Percentiles rank a stretch among this genome's conserved stretches.
These are phyloP conservation scores for Mycena floridula DNA, from an alignment of 768 basidiomycete species.

Conservation along the genomic window DNA sequence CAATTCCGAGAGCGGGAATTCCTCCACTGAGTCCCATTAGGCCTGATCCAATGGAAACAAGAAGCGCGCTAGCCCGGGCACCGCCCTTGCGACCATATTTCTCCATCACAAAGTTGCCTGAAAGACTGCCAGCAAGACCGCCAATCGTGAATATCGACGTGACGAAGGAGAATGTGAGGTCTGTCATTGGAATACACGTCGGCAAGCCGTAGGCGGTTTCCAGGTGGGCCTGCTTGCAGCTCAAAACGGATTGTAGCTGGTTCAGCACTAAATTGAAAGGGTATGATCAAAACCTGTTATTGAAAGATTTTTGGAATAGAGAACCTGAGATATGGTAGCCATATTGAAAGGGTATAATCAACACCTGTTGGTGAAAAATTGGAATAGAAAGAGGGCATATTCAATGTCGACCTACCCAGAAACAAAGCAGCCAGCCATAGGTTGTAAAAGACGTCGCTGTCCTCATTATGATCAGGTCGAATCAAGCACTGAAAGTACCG, in stretches of 20 bases:
- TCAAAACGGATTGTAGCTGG: constrained; percentile 75
- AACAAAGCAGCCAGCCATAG: constrained; percentile 59
- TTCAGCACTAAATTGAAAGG: constrained; percentile 80
- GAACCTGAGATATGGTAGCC: constrained; percentile 86
- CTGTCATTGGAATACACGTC: constrained; percentile 75
- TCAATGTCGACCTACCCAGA: constrained; percentile 49
- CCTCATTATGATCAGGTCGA: too few species aligned
- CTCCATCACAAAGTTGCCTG: constrained; percentile 65
- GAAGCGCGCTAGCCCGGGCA: constrained; percentile 47
- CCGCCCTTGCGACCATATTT: constrained; percentile 67
- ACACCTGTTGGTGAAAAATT: not conserved
- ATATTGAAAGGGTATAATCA: constrained; percentile 38
- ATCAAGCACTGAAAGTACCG: too few species aligned
- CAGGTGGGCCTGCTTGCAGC: constrained; percentile 43
- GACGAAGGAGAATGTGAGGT: constrained; percentile 72
- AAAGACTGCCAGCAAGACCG: constrained; percentile 72
- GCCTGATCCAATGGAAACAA: constrained; percentile 52
- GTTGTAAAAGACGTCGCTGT: constrained; percentile 33
- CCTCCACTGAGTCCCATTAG: constrained; percentile 64
- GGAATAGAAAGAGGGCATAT: constrained; percentile 1
- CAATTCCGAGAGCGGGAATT: constrained; percentile 49
- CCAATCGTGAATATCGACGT: constrained; percentile 87
- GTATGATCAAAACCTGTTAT: constrained; percentile 1
- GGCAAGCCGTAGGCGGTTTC: constrained; percentile 37
- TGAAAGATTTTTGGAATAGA: not conserved